Evolutionary conservation across 1,284 basidiomycete genomes (phyloP), one percentile per base, ranked within the genome.

Genomic region (Rhodotorula sp.): DNA sequence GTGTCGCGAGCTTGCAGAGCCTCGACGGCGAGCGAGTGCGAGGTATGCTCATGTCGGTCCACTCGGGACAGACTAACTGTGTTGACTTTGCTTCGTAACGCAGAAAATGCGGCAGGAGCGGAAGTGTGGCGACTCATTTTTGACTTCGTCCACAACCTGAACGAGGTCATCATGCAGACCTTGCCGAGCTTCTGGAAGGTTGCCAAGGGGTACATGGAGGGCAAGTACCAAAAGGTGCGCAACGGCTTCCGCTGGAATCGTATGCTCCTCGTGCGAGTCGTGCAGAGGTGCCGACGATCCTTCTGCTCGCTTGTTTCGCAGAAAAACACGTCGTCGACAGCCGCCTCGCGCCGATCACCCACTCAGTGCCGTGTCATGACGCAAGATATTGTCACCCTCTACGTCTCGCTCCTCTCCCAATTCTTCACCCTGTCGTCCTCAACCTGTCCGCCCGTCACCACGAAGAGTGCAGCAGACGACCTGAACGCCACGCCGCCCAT

Each of bases 181-280:
- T 84, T 99, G 56, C 93, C 94, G 4, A 92, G 87, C 75, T 98
- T 97, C 81, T 97, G 94, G 93, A 89, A 89, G 76, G 91, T 99
- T 54, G 89, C 91, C 1, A 92, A 88, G 80, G 88, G 86, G 22
- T 95, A 94, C 79, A 88, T 94, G 80, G 93, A 96, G 55, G 94
- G 94, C 6, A 91, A 90, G 79, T 93, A 90, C 79, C 89, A 88
- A 79, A 91, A 89, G 84, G 92, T 92, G 67, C 70, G 64, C 7
- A 1, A 36, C 36, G 20, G 54, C 56, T 66, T 67, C 44, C 36
- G 36, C 32, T 60, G 36, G 8, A 2, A 5, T 47, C 32, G 22
- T n/a, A 29, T 52, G 6, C 30, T 55, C 4, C 19, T 29, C 24
- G 13, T 39, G 4, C 34, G 30, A 29, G 56, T 57, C 10, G 22